A percentile compares a stretch with the other conserved stretches of the same genome.
Evolutionary conservation across 2,329 filamentous ascomycete genomes (phyloP).

Genomic region (Fusarium sacchari): DNA sequence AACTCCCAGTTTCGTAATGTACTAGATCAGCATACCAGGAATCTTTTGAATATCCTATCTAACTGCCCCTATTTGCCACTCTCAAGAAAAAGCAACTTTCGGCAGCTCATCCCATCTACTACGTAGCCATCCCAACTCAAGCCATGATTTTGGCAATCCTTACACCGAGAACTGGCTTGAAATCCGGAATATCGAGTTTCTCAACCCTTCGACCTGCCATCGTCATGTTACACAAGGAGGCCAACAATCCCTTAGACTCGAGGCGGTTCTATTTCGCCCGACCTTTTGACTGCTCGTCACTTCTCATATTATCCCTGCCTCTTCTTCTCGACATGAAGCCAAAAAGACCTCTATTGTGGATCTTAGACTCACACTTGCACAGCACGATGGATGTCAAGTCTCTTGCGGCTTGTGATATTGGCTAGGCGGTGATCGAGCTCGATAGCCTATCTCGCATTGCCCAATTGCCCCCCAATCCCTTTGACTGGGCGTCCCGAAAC

Average conservation of each 20-base stretch:
- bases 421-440: not conserved
- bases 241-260: conserved; percentile 2
- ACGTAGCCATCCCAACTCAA: conserved; percentile 1
- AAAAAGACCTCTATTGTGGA: conserved; percentile 7
- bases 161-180: conserved; percentile 11
- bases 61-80: not conserved
- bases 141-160: not conserved
- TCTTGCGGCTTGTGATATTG: not conserved
- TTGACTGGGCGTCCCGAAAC: not conserved
- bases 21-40: not conserved
- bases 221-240: conserved; percentile 19
- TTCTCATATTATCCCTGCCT: not conserved
- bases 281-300: not conserved
- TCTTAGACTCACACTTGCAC: not conserved
- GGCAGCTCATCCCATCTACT: conserved; percentile 6
- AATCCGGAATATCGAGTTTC: not conserved
- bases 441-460: conserved; percentile 3
- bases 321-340: not conserved
- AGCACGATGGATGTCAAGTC: not conserved
- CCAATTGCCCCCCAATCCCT: not conserved
- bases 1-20: not conserved
- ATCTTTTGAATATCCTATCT: not conserved
- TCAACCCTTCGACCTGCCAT: not conserved
- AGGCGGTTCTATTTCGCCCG: not conserved
- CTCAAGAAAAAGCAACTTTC: conserved; percentile 22